A percentile compares a stretch with the other conserved stretches of the same genome.
phyloP scores from a whole-genome alignment of 1,284 basidiomycete species.

The Takashimella koratensis region DNA sequence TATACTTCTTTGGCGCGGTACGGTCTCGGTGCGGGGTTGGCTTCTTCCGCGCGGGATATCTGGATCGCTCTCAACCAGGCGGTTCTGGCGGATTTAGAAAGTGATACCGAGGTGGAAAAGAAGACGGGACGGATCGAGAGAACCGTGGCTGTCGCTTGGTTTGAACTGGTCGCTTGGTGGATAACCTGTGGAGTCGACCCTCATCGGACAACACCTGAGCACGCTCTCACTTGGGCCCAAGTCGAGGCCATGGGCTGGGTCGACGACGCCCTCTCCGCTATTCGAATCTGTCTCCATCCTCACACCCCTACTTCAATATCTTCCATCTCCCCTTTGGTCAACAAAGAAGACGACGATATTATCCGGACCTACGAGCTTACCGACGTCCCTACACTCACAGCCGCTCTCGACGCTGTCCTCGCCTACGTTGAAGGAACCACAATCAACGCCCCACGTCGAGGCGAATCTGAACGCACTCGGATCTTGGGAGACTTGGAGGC shows the following conservation, averaged over 20 bases:
- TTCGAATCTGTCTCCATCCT: slow-evolving; percentile 5
- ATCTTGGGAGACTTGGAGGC: slow-evolving; percentile 13
- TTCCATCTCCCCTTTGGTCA: neutral
- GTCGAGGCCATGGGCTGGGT: slow-evolving; percentile 71
- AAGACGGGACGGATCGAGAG: neutral
- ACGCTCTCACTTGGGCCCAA: slow-evolving; percentile 88
- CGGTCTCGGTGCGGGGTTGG: slow-evolving; percentile 60
- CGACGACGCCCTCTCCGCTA: slow-evolving; percentile 54
- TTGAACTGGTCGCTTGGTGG: slow-evolving; percentile 64
- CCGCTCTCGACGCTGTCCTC: slow-evolving; percentile 23
- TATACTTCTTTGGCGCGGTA: slow-evolving; percentile 69
- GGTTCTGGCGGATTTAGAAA: slow-evolving; percentile 9
- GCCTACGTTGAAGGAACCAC: slow-evolving; percentile 71
- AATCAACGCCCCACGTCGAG: slow-evolving; percentile 65
- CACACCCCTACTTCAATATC: too few relatives aligned
- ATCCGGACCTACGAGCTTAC: neutral
- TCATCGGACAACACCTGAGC: slow-evolving; percentile 75
- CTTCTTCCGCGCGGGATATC: slow-evolving; percentile 36
- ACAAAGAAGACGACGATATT: too few relatives aligned
- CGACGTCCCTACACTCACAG: slow-evolving; percentile 23
- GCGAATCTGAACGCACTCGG: slow-evolving; percentile 56
- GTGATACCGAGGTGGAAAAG: neutral
- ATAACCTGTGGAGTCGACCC: slow-evolving; percentile 79
- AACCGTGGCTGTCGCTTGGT: slow-evolving; percentile 53
- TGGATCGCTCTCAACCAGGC: slow-evolving; percentile 33